phyloP scores from a whole-genome alignment of 2,329 filamentous ascomycete species.

The Aspergillus uvarum region DNA sequence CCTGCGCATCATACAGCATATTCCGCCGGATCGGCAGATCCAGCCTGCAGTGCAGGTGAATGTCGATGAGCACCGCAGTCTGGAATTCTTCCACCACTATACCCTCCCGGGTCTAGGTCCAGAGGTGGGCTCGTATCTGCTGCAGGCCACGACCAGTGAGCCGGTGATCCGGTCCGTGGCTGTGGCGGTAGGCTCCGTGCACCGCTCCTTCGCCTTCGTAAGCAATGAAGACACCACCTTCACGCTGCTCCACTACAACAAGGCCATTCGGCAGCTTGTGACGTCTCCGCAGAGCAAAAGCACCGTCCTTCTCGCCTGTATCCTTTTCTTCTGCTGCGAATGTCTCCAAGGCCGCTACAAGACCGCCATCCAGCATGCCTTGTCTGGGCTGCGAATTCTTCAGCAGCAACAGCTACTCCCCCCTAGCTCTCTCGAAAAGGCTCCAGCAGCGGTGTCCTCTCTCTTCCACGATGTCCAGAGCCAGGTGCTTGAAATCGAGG shows the following conservation, averaged over 20 bases:
- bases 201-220: background rate
- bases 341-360: slow-evolving; percentile 1
- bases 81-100: slow-evolving; percentile 5
- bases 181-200: slow-evolving; percentile 6
- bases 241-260: slow-evolving; percentile 1
- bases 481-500: slow-evolving; percentile 1
- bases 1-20: slow-evolving; percentile 6
- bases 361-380: background rate
- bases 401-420: background rate
- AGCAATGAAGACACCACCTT: background rate
- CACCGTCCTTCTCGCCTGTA: background rate
- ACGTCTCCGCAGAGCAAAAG: background rate
- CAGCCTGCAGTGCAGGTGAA: background rate
- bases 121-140: background rate
- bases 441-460: background rate
- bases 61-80: background rate
- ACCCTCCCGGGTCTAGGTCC: background rate
- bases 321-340: slow-evolving; percentile 2
- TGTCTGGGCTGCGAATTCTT: background rate
- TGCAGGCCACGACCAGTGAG: background rate
- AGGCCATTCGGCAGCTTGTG: slow-evolving; percentile 1
- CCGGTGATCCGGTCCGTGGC: slow-evolving; percentile 1
- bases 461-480: background rate
- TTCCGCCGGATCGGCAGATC: background rate
- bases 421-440: background rate